Evolutionary conservation across 2,329 filamentous ascomycete genomes (phyloP).

Genomic region (Alternaria incomplexa): DNA sequence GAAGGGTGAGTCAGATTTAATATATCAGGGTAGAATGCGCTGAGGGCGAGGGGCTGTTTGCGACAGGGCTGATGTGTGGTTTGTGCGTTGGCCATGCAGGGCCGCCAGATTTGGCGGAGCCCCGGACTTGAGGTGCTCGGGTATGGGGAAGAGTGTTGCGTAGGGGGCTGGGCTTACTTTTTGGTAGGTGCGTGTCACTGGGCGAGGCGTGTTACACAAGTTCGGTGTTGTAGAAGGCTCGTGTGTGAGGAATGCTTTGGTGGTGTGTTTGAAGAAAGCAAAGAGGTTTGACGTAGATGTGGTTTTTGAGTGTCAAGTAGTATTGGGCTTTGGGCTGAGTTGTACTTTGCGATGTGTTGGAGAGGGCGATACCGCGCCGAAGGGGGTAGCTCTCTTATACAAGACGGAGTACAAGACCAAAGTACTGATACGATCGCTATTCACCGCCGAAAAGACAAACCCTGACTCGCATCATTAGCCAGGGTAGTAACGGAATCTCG

Average conservation of each 20-base stretch:
- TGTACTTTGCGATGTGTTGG: conserved; percentile 11
- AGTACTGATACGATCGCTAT: conserved; percentile 9
- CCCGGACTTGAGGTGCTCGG: conserved; percentile 27
- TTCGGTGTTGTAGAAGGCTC: conserved; percentile 13
- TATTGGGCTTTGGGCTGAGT: conserved; percentile 4
- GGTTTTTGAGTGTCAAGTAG: conserved; percentile 3
- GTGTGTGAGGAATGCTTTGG: conserved; percentile 15
- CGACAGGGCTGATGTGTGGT: conserved; percentile 33
- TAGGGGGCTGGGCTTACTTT: conserved; percentile 40
- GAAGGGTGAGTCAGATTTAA: conserved; percentile 47
- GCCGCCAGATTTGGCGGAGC: conserved; percentile 26
- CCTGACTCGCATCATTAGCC: conserved; percentile 37
- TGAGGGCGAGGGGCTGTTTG: neutral
- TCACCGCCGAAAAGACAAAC: conserved; percentile 25
- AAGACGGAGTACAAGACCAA: conserved; percentile 6
- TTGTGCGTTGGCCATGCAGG: conserved; percentile 38
- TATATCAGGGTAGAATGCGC: conserved; percentile 29
- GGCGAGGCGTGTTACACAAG: conserved; percentile 22
- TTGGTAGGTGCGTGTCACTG: conserved; percentile 19
- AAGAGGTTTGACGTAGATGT: conserved; percentile 13
- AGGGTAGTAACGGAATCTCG: conserved; percentile 13
- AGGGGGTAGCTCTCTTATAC: conserved; percentile 36
- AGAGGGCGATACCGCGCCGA: conserved; percentile 15
- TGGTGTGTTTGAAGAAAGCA: neutral
- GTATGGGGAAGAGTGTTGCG: conserved; percentile 31